Conservation (phyloP, 768 basidiomycete species). For the Aureoboletus auriporus region DNA sequence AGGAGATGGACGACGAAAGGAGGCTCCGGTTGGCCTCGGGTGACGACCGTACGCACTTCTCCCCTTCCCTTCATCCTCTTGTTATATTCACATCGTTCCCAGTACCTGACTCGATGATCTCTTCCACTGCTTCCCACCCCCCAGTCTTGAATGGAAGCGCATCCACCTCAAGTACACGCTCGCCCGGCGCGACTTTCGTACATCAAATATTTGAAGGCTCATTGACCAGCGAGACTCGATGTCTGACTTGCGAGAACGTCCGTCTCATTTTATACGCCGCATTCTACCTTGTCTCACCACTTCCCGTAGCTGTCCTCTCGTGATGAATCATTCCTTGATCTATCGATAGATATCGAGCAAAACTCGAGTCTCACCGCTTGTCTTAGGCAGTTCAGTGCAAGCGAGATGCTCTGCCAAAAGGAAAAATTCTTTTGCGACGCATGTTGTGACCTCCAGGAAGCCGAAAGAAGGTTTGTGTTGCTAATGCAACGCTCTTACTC, state of each 20-base stretch:
- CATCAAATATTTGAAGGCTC: constrained; percentile 92
- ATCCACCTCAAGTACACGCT: constrained; percentile 44
- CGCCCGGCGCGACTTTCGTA: constrained; percentile 69
- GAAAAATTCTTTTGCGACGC: constrained; percentile 99
- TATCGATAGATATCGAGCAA: constrained; percentile 99
- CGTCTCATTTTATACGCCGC: constrained; percentile 24
- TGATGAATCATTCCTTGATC: constrained; percentile 94
- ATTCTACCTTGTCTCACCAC: constrained; percentile 10
- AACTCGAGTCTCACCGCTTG: constrained; percentile 97
- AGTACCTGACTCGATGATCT: constrained; percentile 62
- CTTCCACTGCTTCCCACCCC: constrained; percentile 44
- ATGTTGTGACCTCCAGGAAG: constrained; percentile 95
- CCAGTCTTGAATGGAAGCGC: constrained; percentile 38
- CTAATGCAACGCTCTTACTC: not conserved
- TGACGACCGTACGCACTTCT: constrained; percentile 60
- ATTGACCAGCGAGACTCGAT: constrained; percentile 95
- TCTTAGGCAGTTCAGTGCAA: constrained; percentile 92
- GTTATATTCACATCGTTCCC: constrained; percentile 5
- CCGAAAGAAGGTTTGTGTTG: constrained; percentile 78
- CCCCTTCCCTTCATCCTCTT: constrained; percentile 1
- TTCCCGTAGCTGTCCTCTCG: constrained; percentile 72
- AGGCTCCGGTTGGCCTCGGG: constrained; percentile 42
- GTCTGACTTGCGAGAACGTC: constrained; percentile 96
- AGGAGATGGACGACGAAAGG: constrained; percentile 81
- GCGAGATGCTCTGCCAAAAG: constrained; percentile 96